Evolutionary conservation across 164 flowering plant genomes (phyloP).

Genomic region (Aristolochia contorta): DNA sequence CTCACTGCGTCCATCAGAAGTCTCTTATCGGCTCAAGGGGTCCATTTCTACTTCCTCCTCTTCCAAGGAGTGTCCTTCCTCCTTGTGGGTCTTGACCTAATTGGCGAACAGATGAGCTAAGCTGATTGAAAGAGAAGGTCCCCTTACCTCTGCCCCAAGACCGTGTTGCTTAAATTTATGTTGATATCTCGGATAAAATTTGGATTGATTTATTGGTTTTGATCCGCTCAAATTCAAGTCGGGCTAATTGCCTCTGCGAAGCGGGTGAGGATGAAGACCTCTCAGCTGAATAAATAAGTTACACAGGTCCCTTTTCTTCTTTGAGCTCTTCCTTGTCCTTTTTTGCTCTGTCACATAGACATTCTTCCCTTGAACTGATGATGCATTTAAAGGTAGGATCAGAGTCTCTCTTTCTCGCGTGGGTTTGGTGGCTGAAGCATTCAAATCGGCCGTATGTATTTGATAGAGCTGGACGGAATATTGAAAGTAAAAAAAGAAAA

Average conservation of each 20-base stretch:
- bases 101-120: conserved; percentile 82
- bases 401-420: conserved; percentile 15
- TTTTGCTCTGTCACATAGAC: conserved; percentile 6
- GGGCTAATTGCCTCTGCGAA: neutral
- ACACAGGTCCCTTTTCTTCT: neutral
- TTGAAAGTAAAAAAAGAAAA: neutral
- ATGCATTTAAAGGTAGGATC: conserved; percentile 7
- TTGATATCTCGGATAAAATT: conserved; percentile 1
- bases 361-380: conserved; percentile 11
- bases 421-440: conserved; percentile 25
- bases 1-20: conserved; percentile 79
- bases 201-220: neutral
- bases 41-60: conserved; percentile 82
- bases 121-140: conserved; percentile 17
- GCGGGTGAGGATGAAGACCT: neutral
- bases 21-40: conserved; percentile 71
- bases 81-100: conserved; percentile 83
- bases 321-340: neutral
- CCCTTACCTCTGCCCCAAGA: neutral
- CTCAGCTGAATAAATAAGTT: conserved; percentile 3
- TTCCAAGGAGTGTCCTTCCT: conserved; percentile 85
- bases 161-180: neutral
- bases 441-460: conserved; percentile 22
- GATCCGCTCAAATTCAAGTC: conserved; percentile 1
- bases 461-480: conserved; percentile 9